Evolutionary conservation across 83 land plant species (phyloP).

Genomic region (Thuja plicata): DNA sequence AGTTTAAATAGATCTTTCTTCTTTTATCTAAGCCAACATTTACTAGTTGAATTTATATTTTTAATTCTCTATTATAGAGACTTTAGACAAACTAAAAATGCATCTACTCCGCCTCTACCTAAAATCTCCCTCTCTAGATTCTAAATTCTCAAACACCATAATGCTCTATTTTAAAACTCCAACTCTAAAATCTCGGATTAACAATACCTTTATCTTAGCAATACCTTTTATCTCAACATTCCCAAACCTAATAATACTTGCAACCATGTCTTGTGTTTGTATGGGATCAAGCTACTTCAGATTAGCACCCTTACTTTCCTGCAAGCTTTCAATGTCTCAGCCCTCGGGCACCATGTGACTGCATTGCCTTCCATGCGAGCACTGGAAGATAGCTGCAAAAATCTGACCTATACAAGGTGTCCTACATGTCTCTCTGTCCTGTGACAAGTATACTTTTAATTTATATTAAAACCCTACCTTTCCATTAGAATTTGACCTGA

Average conservation of each 20-base stretch:
- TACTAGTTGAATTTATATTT: no score
- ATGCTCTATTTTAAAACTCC: no score
- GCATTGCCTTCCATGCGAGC: slow-evolving; percentile 16
- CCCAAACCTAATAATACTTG: slow-evolving; percentile 51
- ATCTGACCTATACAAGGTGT: slow-evolving; percentile 38
- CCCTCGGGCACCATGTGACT: slow-evolving; percentile 17
- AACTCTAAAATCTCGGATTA: no score
- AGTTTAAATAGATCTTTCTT: no score
- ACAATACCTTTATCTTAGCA: no score
- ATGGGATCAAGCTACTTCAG: slow-evolving; percentile 59
- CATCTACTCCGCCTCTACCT: no score
- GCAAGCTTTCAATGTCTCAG: slow-evolving; percentile 18
- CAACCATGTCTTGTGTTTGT: slow-evolving; percentile 59
- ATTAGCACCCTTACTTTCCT: slow-evolving; percentile 38
- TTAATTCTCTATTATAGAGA: no score
- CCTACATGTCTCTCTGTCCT: slow-evolving; percentile 51
- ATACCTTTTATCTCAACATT: no score
- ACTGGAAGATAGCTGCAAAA: slow-evolving; percentile 51
- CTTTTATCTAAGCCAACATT: no score
- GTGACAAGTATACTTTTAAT: slow-evolving; percentile 22
- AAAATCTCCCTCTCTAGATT: no score
- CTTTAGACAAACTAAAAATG: no score
- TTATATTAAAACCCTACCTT: not conserved
- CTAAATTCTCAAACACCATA: no score
- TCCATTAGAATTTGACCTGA: not conserved